Conservation (phyloP, 2,329 filamentous ascomycete genomes). For the Magnaporthiopsis incrustans region DNA sequence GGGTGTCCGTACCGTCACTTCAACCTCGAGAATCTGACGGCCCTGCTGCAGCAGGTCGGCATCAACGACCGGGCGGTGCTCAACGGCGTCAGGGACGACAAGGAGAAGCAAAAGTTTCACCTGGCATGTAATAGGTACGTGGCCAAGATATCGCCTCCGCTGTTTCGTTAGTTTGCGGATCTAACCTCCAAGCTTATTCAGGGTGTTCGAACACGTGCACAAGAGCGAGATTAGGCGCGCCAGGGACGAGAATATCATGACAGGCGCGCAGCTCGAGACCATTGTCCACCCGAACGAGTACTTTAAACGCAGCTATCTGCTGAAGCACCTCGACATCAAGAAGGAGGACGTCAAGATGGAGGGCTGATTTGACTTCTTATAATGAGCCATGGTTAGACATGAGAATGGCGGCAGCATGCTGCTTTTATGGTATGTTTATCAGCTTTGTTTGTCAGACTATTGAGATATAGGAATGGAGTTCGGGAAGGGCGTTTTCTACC, state of each 20-base stretch:
- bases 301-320: constrained; percentile 86
- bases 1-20: constrained; percentile 98
- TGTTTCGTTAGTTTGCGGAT: not conserved
- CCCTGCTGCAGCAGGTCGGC: constrained; percentile 69
- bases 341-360: constrained; percentile 51
- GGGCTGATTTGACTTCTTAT: constrained; percentile 27
- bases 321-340: constrained; percentile 67
- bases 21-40: constrained; percentile 73
- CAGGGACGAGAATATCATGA: constrained; percentile 66
- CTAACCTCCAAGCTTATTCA: constrained; percentile 25
- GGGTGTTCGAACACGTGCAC: constrained; percentile 83
- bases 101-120: constrained; percentile 81
- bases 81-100: constrained; percentile 78
- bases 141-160: no score
- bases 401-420: no score
- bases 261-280: constrained; percentile 73
- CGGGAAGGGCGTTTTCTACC: no score
- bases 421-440: no score
- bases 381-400: not conserved
- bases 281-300: constrained; percentile 98
- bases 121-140: constrained; percentile 84
- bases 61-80: constrained; percentile 71
- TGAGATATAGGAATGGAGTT: no score
- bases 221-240: constrained; percentile 69
- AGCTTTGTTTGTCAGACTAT: no score